Conservation (phyloP, 2,329 filamentous ascomycete species). For the Ophiosphaerella narmari region DNA sequence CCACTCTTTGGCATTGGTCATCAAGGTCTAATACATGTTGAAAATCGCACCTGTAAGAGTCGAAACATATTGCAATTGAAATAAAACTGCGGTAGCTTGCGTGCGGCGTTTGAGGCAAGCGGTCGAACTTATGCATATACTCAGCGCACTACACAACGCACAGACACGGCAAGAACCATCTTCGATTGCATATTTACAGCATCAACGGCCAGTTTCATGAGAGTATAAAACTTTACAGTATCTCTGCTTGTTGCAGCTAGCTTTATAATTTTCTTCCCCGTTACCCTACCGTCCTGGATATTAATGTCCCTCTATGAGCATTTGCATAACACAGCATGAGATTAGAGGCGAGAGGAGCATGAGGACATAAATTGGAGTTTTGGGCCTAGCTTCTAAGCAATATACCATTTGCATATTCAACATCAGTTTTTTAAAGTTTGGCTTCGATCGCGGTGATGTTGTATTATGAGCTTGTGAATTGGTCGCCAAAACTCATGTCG, state of each 20-base stretch:
- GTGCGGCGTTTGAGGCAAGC: too few relatives aligned
- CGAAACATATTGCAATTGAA: too few relatives aligned
- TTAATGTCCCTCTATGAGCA: slow-evolving; percentile 1
- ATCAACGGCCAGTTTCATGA: slow-evolving; percentile 10
- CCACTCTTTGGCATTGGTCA: too few relatives aligned
- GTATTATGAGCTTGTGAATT: too few relatives aligned
- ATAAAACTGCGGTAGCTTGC: too few relatives aligned
- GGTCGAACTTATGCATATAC: too few relatives aligned
- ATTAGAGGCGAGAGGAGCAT: background rate
- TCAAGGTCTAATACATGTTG: too few relatives aligned
- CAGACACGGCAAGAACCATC: background rate
- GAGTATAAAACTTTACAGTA: slow-evolving; percentile 12
- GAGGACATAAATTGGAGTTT: slow-evolving; percentile 18
- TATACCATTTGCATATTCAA: slow-evolving; percentile 27
- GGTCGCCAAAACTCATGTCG: too few relatives aligned
- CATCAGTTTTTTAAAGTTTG: background rate
- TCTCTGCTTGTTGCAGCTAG: slow-evolving; percentile 8
- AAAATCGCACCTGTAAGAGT: too few relatives aligned
- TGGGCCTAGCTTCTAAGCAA: slow-evolving; percentile 10
- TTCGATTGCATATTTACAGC: slow-evolving; percentile 16
- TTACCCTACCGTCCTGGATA: slow-evolving; percentile 6
- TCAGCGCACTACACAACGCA: background rate
- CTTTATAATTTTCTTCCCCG: slow-evolving; percentile 11
- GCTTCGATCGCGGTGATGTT: too few relatives aligned
- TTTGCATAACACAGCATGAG: background rate